These are phyloP conservation scores for Raffaelea ambrosiae DNA, from an alignment of 2,329 filamentous ascomycete species.

Conservation along the genomic window DNA sequence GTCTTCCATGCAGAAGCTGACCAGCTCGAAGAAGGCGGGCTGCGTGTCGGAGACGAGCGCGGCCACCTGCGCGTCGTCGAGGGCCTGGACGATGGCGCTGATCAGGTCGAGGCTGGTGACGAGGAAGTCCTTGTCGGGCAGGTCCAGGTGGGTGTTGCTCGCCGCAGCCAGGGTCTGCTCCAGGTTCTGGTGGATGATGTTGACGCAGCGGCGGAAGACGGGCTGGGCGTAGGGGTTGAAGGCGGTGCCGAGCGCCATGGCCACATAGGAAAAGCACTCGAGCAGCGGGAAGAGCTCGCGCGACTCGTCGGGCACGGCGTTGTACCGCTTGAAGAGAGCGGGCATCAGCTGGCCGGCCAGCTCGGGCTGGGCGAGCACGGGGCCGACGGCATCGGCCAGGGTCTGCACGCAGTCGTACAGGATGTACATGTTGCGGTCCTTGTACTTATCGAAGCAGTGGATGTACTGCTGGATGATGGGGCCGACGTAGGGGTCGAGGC, in stretches of 20 bases:
- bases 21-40: constrained; percentile 80
- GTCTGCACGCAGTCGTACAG: constrained; percentile 98
- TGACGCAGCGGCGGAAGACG: constrained; percentile 81
- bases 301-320: constrained; percentile 78
- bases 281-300: constrained; percentile 88
- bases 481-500: constrained; percentile 74
- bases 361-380: constrained; percentile 68
- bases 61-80: constrained; percentile 64
- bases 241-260: constrained; percentile 69
- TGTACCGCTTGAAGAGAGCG: constrained; percentile 79
- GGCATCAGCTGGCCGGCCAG: constrained; percentile 88
- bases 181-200: constrained; percentile 85
- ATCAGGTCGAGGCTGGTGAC: constrained; percentile 91
- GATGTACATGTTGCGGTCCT: constrained; percentile 98
- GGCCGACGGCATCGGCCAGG: constrained; percentile 81
- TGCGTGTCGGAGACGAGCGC: constrained; percentile 68
- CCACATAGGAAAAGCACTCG: constrained; percentile 94
- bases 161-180: constrained; percentile 67
- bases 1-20: constrained; percentile 90
- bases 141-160: constrained; percentile 60
- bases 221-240: constrained; percentile 81
- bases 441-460: constrained; percentile 86
- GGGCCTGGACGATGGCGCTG: constrained; percentile 85
- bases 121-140: constrained; percentile 92
- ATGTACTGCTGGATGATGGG: constrained; percentile 92